Evolutionary conservation across 169 alveolate genomes (phyloP).

Genomic region (Toxoplasma gondii): DNA sequence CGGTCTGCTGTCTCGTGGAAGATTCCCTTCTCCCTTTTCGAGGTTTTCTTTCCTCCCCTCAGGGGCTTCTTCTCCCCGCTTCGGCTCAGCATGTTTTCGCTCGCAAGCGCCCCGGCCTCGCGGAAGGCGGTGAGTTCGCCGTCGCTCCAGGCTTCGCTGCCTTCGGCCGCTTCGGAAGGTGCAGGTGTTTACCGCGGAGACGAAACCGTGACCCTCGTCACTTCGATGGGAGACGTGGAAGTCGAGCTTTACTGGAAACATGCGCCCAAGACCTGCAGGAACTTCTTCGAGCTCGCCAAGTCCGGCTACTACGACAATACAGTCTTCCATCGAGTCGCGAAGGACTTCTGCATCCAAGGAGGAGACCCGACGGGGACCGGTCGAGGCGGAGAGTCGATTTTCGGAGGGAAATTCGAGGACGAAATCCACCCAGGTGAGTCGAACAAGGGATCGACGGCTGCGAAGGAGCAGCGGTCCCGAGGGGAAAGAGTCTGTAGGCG

Average conservation of each 20-base stretch:
- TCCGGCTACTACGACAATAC: slow-evolving; percentile 88
- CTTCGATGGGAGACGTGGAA: slow-evolving; percentile 96
- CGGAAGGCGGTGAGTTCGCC: background rate
- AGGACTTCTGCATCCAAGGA: slow-evolving; percentile 87
- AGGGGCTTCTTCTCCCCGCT: background rate
- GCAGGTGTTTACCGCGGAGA: slow-evolving; percentile 4
- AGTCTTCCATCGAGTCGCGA: slow-evolving; percentile 85
- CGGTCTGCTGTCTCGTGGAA: background rate
- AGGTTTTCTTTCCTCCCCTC: background rate
- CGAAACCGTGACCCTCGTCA: slow-evolving; percentile 90
- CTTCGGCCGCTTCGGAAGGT: background rate
- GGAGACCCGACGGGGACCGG: slow-evolving; percentile 95
- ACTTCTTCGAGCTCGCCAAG: slow-evolving; percentile 85
- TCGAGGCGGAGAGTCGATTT: slow-evolving; percentile 97
- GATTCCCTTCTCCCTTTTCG: background rate
- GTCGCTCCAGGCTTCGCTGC: background rate
- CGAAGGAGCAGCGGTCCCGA: background rate
- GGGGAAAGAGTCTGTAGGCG: background rate
- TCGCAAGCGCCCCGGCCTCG: background rate
- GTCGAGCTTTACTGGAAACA: slow-evolving; percentile 90
- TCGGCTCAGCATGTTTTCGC: background rate
- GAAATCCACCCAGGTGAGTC: slow-evolving; percentile 81
- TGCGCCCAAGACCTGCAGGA: slow-evolving; percentile 89
- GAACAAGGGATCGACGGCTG: background rate
- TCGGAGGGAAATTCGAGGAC: slow-evolving; percentile 94